phyloP scores from a whole-genome alignment of 2,329 filamentous ascomycete genomes.

The Xylariaceae sp. region DNA sequence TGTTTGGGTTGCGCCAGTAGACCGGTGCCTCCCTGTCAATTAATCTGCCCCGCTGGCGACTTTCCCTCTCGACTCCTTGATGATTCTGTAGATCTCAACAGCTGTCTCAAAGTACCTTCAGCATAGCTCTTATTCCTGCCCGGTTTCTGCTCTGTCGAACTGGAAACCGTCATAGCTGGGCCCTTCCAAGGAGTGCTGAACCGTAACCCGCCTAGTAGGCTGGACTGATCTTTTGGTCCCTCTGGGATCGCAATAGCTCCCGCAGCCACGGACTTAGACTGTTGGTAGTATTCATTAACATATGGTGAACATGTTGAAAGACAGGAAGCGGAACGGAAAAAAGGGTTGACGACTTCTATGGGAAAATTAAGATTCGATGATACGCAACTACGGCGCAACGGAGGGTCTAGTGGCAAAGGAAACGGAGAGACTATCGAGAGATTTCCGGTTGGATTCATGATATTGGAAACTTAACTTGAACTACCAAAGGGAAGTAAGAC shows the following conservation, averaged over 20 bases:
- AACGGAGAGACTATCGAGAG: too few species aligned
- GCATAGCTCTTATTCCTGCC: slow-evolving; percentile 52
- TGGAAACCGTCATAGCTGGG: slow-evolving; percentile 22
- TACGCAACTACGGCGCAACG: too few species aligned
- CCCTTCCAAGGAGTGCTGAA: slow-evolving; percentile 55
- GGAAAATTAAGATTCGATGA: too few species aligned
- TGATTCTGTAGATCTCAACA: slow-evolving; percentile 50
- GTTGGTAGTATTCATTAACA: slow-evolving; percentile 13
- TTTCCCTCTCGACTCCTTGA: slow-evolving; percentile 14
- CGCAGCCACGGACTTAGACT: slow-evolving; percentile 37
- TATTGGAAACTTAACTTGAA: neutral
- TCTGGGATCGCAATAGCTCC: slow-evolving; percentile 37
- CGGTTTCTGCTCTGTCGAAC: slow-evolving; percentile 25
- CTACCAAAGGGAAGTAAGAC: neutral
- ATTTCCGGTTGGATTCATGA: too few species aligned
- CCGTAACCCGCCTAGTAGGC: slow-evolving; percentile 48
- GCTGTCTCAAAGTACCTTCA: slow-evolving; percentile 60
- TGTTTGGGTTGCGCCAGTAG: too few species aligned
- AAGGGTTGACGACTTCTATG: too few species aligned
- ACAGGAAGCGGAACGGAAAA: neutral
- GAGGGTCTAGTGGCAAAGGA: too few species aligned
- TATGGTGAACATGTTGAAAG: neutral
- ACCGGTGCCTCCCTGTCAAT: slow-evolving; percentile 2
- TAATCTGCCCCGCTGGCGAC: slow-evolving; percentile 1
- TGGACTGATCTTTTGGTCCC: slow-evolving; percentile 24